Evolutionary conservation across 2,329 filamentous ascomycete genomes (phyloP), one percentile per base, ranked within the genome.

Genomic region (Colletotrichum musae): DNA sequence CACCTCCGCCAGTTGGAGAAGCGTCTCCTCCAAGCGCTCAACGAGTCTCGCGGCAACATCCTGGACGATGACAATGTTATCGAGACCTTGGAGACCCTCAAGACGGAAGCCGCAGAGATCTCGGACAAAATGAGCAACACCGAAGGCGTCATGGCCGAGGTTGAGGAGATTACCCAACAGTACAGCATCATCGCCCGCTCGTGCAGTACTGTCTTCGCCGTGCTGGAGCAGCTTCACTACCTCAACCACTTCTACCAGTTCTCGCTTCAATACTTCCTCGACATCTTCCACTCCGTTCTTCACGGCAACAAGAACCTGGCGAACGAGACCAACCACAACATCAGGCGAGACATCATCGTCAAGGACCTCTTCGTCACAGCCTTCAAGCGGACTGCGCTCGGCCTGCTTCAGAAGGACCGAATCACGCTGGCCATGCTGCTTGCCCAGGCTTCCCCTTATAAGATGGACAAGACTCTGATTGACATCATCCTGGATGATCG

Each of bases 161-260:
- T 99, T 18, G 96, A 99, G 74, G 93, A 92, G 77, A 97, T 98
- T 78, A 99, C 97, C 47, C 89, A 93, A 74, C 93, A 97, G 80
- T 99, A 99, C 87, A 93, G 92, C 78, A 91, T 97, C 73, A 94
- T 99, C 81, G 96, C 96, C 65, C 90, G 92, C 75, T 95, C 96
- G 50, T 99, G 96, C 88, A 98, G 95, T 83, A 95, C 96, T 64
- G 95, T 99, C 50, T 99, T 98, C 79, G 94, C 97, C 39, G 93
- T 99, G 15, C 86, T 99, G 70, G 97, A 99, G 83, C 95, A 99
- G 80, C 89, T 99, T 67, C 95, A 98, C 81, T 97, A 98, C 78
- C 91, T 99, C 79, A 98, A 99, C 80, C 96, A 98, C 85, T 98
- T 98, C 83, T 99, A 99, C 81, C 97, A 98, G 79, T 99, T 99